These are phyloP conservation scores for Quercus berberidifolia DNA, from an alignment of 306 rosid species.

Conservation along the genomic window DNA sequence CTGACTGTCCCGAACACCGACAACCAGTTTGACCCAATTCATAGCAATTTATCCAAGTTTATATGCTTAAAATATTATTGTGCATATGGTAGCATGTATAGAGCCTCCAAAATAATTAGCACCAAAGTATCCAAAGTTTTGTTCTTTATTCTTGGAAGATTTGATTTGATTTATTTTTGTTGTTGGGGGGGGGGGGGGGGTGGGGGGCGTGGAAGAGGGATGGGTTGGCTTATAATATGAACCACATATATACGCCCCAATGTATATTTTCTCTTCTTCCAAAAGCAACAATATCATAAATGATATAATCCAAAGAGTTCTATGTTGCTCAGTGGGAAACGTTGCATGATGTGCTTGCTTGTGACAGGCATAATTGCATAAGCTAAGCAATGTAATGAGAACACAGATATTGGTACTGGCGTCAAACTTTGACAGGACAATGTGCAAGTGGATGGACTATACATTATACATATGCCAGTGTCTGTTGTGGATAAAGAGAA, in stretches of 20 bases:
- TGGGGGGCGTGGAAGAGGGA: too few species aligned
- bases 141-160: too few species aligned
- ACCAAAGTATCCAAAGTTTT: not conserved
- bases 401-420: not conserved
- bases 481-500: not conserved
- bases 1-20: not conserved
- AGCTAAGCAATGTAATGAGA: not conserved
- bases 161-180: too few species aligned
- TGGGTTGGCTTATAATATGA: too few species aligned
- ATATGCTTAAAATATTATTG: not conserved
- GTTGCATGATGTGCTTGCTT: not conserved
- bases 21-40: not conserved
- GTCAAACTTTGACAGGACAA: not conserved
- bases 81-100: not conserved
- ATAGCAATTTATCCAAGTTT: not conserved
- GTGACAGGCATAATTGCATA: not conserved
- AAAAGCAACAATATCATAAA: too few species aligned
- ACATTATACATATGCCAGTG: not conserved
- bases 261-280: too few species aligned
- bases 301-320: too few species aligned
- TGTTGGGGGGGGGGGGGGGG: too few species aligned
- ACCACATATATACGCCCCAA: too few species aligned
- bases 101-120: not conserved
- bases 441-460: not conserved
- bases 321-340: too few species aligned